phyloP scores from a whole-genome alignment of 2,329 filamentous ascomycete species.

The Calonectria naviculata region DNA sequence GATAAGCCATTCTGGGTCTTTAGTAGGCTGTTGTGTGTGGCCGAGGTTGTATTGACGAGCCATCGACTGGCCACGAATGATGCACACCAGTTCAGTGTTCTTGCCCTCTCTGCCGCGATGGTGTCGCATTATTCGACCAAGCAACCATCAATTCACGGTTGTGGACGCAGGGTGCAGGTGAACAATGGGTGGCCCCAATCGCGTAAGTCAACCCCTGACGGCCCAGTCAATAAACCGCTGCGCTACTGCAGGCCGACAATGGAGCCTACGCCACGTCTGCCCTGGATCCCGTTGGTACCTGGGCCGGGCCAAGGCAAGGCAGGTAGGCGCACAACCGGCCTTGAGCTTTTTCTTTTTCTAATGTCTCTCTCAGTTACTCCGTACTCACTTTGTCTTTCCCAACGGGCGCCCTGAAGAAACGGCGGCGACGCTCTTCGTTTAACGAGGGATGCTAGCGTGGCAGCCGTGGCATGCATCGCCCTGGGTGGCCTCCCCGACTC shows the following conservation, averaged over 20 bases:
- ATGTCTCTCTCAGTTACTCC: not conserved
- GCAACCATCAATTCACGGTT: not conserved
- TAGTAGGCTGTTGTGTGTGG: not conserved
- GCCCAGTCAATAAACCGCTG: constrained; percentile 42
- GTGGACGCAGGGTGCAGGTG: not conserved
- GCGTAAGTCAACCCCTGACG: constrained; percentile 4
- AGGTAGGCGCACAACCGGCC: not conserved
- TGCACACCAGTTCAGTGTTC: not conserved
- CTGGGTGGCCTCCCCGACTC: not conserved
- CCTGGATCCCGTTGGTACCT: not conserved
- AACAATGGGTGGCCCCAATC: not conserved
- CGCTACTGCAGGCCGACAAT: constrained; percentile 39
- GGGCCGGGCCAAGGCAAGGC: not conserved
- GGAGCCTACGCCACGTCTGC: constrained; percentile 7
- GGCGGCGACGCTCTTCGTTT: not conserved
- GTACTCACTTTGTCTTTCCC: not conserved
- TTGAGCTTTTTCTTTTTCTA: not conserved
- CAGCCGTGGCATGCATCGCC: not conserved
- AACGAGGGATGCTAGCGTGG: not conserved
- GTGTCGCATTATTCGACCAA: not conserved
- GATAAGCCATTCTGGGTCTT: not conserved
- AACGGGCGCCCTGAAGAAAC: not conserved
- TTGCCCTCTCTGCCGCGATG: not conserved
- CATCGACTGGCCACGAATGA: not conserved
- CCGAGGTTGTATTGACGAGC: not conserved